phyloP scores from a whole-genome alignment of 2,329 filamentous ascomycete genomes.

The Penicillium sp. region DNA sequence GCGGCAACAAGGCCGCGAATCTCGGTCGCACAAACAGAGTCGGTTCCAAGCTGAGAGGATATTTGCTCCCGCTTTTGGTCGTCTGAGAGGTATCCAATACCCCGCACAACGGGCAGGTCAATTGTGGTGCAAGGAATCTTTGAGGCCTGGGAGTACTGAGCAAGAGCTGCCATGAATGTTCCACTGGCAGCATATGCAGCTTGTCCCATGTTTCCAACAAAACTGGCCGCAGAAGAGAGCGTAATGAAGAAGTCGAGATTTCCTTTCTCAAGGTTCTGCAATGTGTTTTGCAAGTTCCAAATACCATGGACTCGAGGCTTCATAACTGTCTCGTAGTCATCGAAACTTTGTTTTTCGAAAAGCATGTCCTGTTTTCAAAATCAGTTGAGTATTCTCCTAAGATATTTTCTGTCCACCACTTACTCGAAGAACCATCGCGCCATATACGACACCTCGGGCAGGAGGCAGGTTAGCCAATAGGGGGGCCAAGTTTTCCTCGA shows the following conservation, averaged over 20 bases:
- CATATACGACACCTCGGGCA: slow-evolving; percentile 50
- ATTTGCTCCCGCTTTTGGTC: slow-evolving; percentile 25
- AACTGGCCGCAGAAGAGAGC: slow-evolving; percentile 31
- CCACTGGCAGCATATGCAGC: slow-evolving; percentile 59
- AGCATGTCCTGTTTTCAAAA: slow-evolving; percentile 21
- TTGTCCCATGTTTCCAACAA: slow-evolving; percentile 56
- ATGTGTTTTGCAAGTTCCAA: slow-evolving; percentile 35
- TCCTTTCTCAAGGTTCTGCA: slow-evolving; percentile 13
- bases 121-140: slow-evolving; percentile 54
- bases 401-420: background rate
- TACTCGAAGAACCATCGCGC: slow-evolving; percentile 51
- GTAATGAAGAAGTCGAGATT: slow-evolving; percentile 33
- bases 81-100: slow-evolving; percentile 27
- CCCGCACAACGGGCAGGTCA: slow-evolving; percentile 43
- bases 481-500: slow-evolving; percentile 19
- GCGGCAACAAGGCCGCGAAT: slow-evolving; percentile 28
- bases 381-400: slow-evolving; percentile 3
- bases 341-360: slow-evolving; percentile 34
- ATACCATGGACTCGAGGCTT: slow-evolving; percentile 31
- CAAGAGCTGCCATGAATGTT: slow-evolving; percentile 29
- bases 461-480: slow-evolving; percentile 38
- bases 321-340: slow-evolving; percentile 30
- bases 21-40: slow-evolving; percentile 24
- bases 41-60: slow-evolving; percentile 22
- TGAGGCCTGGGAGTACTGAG: slow-evolving; percentile 47